Percentiles rank a stretch among this genome's conserved stretches.
Conservation (phyloP, 352 stramenopile genomes). For the Globisporangium viniferum region DNA sequence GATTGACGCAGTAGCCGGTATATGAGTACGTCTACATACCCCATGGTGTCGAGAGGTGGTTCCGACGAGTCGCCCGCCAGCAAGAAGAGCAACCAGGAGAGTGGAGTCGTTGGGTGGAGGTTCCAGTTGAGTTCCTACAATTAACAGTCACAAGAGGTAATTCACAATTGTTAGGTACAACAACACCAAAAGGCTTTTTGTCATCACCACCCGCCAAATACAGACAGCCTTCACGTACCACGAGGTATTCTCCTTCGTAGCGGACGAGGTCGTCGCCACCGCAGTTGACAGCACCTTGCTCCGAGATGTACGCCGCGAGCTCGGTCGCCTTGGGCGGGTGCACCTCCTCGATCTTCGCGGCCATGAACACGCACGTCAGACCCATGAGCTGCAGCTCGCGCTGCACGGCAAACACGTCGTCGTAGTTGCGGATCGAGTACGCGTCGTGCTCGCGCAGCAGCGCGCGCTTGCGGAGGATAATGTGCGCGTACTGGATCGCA, state of each 20-base stretch:
- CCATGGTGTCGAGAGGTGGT: constrained; percentile 67
- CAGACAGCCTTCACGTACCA: constrained; percentile 32
- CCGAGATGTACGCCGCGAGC: constrained; percentile 55
- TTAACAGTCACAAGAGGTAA: constrained; percentile 12
- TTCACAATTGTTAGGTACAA: constrained; percentile 17
- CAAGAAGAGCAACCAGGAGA: constrained; percentile 78
- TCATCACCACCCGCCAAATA: constrained; percentile 1
- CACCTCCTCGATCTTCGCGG: constrained; percentile 84
- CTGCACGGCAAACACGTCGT: constrained; percentile 53
- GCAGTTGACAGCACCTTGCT: constrained; percentile 40
- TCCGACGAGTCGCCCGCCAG: constrained; percentile 63
- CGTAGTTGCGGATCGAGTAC: constrained; percentile 35
- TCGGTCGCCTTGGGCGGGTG: constrained; percentile 72
- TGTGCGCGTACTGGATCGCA: constrained; percentile 72
- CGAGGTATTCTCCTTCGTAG: constrained; percentile 58
- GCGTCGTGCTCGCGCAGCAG: constrained; percentile 30
- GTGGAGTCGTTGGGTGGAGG: constrained; percentile 68
- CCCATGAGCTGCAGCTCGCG: constrained; percentile 58
- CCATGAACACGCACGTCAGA: constrained; percentile 72
- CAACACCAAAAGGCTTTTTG: not conserved
- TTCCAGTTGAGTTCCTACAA: constrained; percentile 79
- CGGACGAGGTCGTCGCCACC: constrained; percentile 52
- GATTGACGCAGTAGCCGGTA: not conserved
- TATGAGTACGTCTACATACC: constrained; percentile 20
- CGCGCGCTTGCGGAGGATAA: constrained; percentile 61